phyloP scores from a whole-genome alignment of 257 asterid species.

The Plantago ovata region DNA sequence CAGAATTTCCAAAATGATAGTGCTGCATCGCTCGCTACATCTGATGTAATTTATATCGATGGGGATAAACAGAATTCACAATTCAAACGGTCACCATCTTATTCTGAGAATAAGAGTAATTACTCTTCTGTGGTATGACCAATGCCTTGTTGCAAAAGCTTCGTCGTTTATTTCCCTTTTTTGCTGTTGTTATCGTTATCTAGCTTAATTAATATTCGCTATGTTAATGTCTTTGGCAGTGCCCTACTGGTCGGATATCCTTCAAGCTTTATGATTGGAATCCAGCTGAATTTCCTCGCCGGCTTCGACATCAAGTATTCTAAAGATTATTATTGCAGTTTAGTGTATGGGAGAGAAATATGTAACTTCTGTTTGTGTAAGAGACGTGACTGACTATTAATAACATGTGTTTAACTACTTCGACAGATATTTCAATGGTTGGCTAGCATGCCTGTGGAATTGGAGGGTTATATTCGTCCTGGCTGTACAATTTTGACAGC shows the following conservation, averaged over 20 bases:
- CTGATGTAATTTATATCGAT: conserved; percentile 38
- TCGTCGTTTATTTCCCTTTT: conserved; percentile 2
- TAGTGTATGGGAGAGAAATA: conserved; percentile 37
- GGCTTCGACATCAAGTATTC: conserved; percentile 92
- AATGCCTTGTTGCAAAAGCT: conserved; percentile 15
- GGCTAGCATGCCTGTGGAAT: conserved; percentile 93
- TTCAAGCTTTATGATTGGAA: conserved; percentile 96
- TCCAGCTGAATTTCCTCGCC: conserved; percentile 94
- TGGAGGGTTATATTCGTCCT: conserved; percentile 94
- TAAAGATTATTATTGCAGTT: conserved; percentile 63
- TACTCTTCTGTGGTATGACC: conserved; percentile 66
- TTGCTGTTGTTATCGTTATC: conserved; percentile 9
- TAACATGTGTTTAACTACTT: conserved; percentile 22
- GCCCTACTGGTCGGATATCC: conserved; percentile 87
- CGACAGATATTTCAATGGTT: conserved; percentile 83
- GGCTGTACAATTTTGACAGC: conserved; percentile 89
- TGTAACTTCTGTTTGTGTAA: conserved; percentile 16
- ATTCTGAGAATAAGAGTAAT: conserved; percentile 54
- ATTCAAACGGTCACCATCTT: conserved; percentile 42
- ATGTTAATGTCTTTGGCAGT: conserved; percentile 39
- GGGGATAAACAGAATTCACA: conserved; percentile 44
- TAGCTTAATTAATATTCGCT: conserved; percentile 18
- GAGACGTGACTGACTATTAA: conserved; percentile 23
- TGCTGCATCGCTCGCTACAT: conserved; percentile 34
- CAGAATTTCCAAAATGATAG: conserved; percentile 52